These are phyloP conservation scores for Vitis rotundifolia DNA, from an alignment of 164 flowering plant species.

Conservation along the genomic window DNA sequence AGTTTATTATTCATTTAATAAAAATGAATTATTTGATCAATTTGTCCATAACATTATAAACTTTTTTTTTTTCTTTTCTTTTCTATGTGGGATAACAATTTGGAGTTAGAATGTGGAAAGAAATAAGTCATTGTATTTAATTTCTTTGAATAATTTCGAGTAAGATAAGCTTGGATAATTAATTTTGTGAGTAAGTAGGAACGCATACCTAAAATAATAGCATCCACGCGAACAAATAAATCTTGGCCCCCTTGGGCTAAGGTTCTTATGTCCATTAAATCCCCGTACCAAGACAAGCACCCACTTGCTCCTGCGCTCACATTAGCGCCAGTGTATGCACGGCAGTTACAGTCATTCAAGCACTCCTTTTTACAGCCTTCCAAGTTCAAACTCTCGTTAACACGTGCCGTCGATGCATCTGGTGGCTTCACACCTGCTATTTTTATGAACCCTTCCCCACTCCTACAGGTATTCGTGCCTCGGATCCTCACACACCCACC, in stretches of 20 bases:
- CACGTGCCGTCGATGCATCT: slow-evolving; percentile 22
- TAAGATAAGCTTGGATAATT: no score
- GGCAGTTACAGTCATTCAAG: slow-evolving; percentile 43
- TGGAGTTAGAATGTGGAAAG: no score
- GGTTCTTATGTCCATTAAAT: slow-evolving; percentile 22
- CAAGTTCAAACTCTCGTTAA: slow-evolving; percentile 16
- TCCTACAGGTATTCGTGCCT: slow-evolving; percentile 21
- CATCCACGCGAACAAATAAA: slow-evolving; percentile 33
- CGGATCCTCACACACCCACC: slow-evolving; percentile 43
- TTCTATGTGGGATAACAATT: no score
- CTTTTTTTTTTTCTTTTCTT: no score
- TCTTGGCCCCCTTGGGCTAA: slow-evolving; percentile 22
- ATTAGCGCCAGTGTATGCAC: slow-evolving; percentile 29
- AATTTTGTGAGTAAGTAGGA: no score
- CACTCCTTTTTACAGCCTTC: slow-evolving; percentile 36
- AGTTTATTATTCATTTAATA: no score
- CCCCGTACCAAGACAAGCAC: slow-evolving; percentile 32
- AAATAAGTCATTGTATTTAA: no score
- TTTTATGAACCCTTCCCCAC: slow-evolving; percentile 36
- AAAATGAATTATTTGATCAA: no score
- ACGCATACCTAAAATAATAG: slow-evolving; percentile 30
- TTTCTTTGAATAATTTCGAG: no score
- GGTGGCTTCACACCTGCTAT: slow-evolving; percentile 32
- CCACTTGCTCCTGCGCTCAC: slow-evolving; percentile 23
- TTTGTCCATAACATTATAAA: no score